These are phyloP conservation scores for Mucor piriformis DNA, from an alignment of 371 early-diverging fungal genomes.

Conservation along the genomic window DNA sequence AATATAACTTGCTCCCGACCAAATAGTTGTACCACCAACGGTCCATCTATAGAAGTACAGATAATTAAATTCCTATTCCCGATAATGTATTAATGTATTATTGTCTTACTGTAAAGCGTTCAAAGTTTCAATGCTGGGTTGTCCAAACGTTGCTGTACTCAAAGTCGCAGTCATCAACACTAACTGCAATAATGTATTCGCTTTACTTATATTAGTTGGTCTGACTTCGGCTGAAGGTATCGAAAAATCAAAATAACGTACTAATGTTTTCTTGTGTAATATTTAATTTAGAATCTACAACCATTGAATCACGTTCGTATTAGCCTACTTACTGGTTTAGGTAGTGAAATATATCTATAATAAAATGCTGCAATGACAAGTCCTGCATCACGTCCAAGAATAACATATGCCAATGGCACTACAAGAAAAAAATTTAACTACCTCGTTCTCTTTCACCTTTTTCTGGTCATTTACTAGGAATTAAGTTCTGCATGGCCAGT, in stretches of 20 bases:
- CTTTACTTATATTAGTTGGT: conserved; percentile 85
- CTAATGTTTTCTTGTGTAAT: conserved; percentile 70
- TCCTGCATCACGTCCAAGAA: conserved; percentile 85
- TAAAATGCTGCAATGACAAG: conserved; percentile 80
- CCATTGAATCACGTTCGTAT: conserved; percentile 12
- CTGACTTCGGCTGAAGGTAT: conserved; percentile 89
- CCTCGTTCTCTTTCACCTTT: not conserved
- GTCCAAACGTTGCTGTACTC: conserved; percentile 38
- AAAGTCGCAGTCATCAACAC: conserved; percentile 77
- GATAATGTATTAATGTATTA: not conserved
- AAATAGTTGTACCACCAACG: conserved; percentile 77
- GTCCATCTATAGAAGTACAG: conserved; percentile 46
- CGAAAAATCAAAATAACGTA: conserved; percentile 86
- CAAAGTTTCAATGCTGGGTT: conserved; percentile 31
- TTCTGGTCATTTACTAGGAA: conserved; percentile 65
- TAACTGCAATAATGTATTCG: conserved; percentile 89
- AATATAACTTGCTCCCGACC: conserved; percentile 80
- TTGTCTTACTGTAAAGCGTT: conserved; percentile 43
- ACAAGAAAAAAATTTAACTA: not conserved
- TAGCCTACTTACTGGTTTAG: conserved; percentile 68
- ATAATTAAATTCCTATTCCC: not conserved
- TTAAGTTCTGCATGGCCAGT: conserved; percentile 67
- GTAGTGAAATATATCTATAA: conserved; percentile 85
- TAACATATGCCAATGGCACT: conserved; percentile 80
- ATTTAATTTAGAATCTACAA: conserved; percentile 8